phyloP scores from a whole-genome alignment of 768 basidiomycete genomes.

The Mycena haematopus region DNA sequence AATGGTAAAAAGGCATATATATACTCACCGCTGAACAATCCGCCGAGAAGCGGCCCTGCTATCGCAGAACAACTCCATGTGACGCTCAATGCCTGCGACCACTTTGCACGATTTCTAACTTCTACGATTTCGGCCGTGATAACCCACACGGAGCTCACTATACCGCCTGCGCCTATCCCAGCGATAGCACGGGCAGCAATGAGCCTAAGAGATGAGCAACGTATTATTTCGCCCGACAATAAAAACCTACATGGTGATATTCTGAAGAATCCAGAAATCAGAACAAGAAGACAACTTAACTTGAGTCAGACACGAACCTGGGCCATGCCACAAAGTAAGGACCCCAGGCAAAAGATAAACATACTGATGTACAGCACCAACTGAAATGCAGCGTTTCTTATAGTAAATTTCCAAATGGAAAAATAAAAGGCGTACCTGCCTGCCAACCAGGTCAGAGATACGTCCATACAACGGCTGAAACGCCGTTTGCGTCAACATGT shows the following conservation, averaged over 20 bases:
- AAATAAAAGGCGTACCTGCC: slow-evolving; percentile 60
- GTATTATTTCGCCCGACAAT: not conserved
- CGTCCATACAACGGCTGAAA: slow-evolving; percentile 85
- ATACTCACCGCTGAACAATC: slow-evolving; percentile 75
- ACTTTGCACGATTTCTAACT: slow-evolving; percentile 71
- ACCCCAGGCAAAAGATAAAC: slow-evolving; percentile 75
- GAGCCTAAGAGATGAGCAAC: slow-evolving; percentile 35
- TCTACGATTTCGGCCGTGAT: slow-evolving; percentile 87
- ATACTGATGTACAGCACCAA: slow-evolving; percentile 76
- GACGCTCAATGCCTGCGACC: slow-evolving; percentile 84
- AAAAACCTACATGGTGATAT: slow-evolving; percentile 38
- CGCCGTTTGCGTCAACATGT: slow-evolving; percentile 87
- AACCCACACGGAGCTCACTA: slow-evolving; percentile 86
- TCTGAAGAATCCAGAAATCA: slow-evolving; percentile 42
- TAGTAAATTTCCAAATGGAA: slow-evolving; percentile 3
- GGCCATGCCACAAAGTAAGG: slow-evolving; percentile 79
- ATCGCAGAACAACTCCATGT: slow-evolving; percentile 89
- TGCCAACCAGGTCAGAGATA: slow-evolving; percentile 79
- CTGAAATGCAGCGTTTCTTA: slow-evolving; percentile 43
- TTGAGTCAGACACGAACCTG: slow-evolving; percentile 54
- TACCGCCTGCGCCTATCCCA: slow-evolving; percentile 87
- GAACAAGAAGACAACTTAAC: slow-evolving; percentile 27
- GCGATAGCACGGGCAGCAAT: slow-evolving; percentile 48
- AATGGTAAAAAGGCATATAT: slow-evolving; percentile 7
- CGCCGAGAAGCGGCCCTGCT: slow-evolving; percentile 84